Evolutionary conservation across 805 yeast species (phyloP).

Genomic region (Starmera dryadoides): DNA sequence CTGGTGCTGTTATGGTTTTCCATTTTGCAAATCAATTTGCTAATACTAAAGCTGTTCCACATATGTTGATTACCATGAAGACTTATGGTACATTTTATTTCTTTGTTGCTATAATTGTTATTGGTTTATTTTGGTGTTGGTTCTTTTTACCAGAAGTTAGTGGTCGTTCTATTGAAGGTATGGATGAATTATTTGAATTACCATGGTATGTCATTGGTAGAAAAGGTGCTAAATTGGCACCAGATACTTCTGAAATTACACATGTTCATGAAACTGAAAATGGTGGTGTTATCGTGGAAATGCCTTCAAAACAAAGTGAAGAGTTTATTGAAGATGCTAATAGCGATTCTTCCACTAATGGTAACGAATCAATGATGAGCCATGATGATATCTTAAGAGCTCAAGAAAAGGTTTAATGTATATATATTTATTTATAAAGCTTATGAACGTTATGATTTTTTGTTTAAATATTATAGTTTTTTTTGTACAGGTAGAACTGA

Average conservation of each 20-base stretch:
- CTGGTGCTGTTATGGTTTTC: constrained; percentile 44
- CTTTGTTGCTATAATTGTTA: constrained; percentile 33
- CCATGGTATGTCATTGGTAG: constrained; percentile 57
- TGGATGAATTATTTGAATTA: constrained; percentile 29
- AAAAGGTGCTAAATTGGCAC: constrained; percentile 43
- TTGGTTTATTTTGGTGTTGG: constrained; percentile 34
- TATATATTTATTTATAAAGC: no score
- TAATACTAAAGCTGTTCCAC: constrained; percentile 47
- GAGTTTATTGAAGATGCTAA: constrained; percentile 9
- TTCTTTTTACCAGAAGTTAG: constrained; percentile 30
- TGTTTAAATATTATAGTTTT: no score
- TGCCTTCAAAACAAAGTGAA: constrained; percentile 8
- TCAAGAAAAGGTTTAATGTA: not conserved
- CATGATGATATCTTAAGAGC: not conserved
- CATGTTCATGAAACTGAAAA: constrained; percentile 12
- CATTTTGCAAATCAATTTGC: constrained; percentile 54
- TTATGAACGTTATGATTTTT: no score
- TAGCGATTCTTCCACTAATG: no score
- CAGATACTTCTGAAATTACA: constrained; percentile 38
- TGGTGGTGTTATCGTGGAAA: constrained; percentile 5
- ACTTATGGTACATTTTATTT: constrained; percentile 46
- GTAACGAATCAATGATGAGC: not conserved
- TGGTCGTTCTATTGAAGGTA: constrained; percentile 32
- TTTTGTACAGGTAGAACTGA: no score
- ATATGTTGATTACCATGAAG: constrained; percentile 38